Percentiles rank a stretch among this genome's conserved stretches.
Conservation (phyloP, 2,329 filamentous ascomycete species). For the Westerdykella sp. region DNA sequence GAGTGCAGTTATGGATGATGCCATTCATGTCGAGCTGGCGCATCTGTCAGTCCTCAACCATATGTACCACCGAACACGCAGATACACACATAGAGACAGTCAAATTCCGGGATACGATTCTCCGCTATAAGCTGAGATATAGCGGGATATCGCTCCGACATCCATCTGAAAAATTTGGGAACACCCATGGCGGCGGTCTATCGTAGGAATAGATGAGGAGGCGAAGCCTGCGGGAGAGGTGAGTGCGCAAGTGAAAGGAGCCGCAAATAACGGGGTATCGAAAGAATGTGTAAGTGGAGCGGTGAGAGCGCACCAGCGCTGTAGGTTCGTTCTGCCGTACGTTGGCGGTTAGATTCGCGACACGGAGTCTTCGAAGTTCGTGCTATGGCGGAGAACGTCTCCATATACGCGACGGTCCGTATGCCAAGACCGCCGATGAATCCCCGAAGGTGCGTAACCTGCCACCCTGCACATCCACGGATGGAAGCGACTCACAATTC, state of each 20-base stretch:
- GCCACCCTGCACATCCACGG: no score
- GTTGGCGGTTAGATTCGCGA: not conserved
- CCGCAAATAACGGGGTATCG: not conserved
- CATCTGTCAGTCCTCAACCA: not conserved
- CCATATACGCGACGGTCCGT: not conserved
- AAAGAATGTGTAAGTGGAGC: not conserved
- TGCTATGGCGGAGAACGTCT: not conserved
- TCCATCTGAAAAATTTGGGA: constrained; percentile 96
- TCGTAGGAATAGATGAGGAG: not conserved
- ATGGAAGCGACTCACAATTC: no score
- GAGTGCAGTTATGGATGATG: constrained; percentile 99
- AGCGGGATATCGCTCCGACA: constrained; percentile 96
- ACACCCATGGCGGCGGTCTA: constrained; percentile 52
- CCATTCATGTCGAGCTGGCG: constrained; percentile 88
- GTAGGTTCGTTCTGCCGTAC: not conserved
- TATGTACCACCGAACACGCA: not conserved
- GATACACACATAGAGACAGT: constrained; percentile 74
- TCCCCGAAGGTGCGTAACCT: no score
- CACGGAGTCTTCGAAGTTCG: not conserved
- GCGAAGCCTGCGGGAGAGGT: not conserved
- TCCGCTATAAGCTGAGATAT: constrained; percentile 98
- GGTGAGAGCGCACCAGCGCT: not conserved
- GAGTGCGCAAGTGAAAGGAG: not conserved
- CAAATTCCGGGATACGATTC: constrained; percentile 98
- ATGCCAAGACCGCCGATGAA: not conserved